phyloP scores from a whole-genome alignment of 1,139 yeast species.

The Keqinozyma sinolaborantium region DNA sequence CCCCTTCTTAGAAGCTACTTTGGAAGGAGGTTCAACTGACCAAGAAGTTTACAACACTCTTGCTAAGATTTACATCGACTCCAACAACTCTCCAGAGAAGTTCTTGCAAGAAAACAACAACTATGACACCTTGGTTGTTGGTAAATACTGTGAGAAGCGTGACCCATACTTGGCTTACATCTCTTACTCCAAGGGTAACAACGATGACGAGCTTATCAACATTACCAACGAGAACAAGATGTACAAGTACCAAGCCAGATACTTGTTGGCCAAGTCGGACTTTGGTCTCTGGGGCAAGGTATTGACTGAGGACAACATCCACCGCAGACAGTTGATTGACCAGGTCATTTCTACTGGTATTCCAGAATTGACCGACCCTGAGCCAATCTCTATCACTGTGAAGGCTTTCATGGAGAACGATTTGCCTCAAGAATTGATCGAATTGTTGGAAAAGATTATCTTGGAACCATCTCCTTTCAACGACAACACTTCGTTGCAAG shows the following conservation, averaged over 20 bases:
- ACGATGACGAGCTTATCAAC: conserved; percentile 82
- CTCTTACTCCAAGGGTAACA: conserved; percentile 92
- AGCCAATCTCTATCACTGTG: conserved; percentile 92
- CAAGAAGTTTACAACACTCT: conserved; percentile 91
- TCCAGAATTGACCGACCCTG: conserved; percentile 93
- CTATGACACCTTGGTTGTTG: conserved; percentile 91
- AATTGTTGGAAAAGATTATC: conserved; percentile 89
- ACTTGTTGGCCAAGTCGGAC: conserved; percentile 83
- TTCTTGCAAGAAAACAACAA: conserved; percentile 86
- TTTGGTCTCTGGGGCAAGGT: conserved; percentile 79
- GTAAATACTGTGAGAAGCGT: conserved; percentile 98
- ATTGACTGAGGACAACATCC: conserved; percentile 68
- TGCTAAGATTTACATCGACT: conserved; percentile 96
- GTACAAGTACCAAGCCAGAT: conserved; percentile 98
- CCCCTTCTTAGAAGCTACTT: conserved; percentile 89
- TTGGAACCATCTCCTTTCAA: conserved; percentile 96
- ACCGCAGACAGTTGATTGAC: conserved; percentile 88
- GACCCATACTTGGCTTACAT: conserved; percentile 97
- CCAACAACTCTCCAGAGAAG: conserved; percentile 95
- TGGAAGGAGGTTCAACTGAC: conserved; percentile 85
- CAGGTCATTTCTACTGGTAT: conserved; percentile 95
- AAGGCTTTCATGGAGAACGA: conserved; percentile 97
- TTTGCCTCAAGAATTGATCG: conserved; percentile 88
- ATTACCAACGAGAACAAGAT: conserved; percentile 95
- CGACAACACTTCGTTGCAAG: conserved; percentile 93